These are phyloP conservation scores for Diaporthe australafricana DNA, from an alignment of 2,329 filamentous ascomycete genomes.

Conservation along the genomic window DNA sequence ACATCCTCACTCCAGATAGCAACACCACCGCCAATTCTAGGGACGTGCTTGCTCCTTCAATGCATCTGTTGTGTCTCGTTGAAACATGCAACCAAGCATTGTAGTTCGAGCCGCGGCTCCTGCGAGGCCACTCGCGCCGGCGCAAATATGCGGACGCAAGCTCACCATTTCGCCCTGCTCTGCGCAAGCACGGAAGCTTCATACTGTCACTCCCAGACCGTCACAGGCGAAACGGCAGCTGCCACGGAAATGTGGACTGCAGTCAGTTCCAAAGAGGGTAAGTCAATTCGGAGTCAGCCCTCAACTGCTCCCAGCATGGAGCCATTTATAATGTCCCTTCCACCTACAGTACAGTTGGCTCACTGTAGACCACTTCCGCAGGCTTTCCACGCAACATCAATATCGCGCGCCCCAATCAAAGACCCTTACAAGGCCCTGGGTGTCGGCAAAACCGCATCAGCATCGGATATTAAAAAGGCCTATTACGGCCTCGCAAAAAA, in stretches of 20 bases:
- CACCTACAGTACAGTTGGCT: constrained; percentile 8
- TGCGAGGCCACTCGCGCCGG: constrained; percentile 46
- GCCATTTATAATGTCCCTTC: not conserved
- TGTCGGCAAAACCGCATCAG: constrained; percentile 82
- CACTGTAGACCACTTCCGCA: constrained; percentile 42
- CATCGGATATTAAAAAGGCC: constrained; percentile 95
- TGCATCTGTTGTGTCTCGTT: constrained; percentile 21
- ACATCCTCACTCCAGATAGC: not conserved
- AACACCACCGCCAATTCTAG: not conserved
- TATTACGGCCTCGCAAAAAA: constrained; percentile 99
- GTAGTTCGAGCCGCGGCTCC: constrained; percentile 49
- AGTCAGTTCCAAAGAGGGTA: constrained; percentile 30
- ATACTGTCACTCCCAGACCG: constrained; percentile 39
- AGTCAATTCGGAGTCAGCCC: not conserved
- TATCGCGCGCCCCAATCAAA: constrained; percentile 63
- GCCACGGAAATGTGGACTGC: constrained; percentile 26
- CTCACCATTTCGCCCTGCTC: constrained; percentile 41
- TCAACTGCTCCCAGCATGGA: not conserved
- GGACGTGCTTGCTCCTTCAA: constrained; percentile 2
- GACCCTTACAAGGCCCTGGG: constrained; percentile 92
- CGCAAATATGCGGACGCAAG: constrained; percentile 46
- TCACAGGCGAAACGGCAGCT: constrained; percentile 36
- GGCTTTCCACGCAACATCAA: constrained; percentile 71
- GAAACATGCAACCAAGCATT: constrained; percentile 49
- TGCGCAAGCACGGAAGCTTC: constrained; percentile 38